Base-by-base conservation (phyloP, 2,329 filamentous ascomycete genomes). In the Calycina herbarum region DNA sequence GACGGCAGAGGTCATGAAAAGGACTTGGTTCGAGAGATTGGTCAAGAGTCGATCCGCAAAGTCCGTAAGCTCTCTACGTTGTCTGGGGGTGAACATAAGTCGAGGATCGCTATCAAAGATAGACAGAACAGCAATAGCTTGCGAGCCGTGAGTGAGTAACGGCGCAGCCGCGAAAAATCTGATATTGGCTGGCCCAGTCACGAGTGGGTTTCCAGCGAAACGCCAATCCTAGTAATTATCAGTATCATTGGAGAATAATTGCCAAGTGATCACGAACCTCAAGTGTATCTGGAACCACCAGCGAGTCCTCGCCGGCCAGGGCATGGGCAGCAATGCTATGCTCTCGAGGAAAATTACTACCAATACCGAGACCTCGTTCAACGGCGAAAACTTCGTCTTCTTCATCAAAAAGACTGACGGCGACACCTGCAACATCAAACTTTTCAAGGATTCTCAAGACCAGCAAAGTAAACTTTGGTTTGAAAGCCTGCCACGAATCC, bases 101-200 rank as follows among this genome's bases (percentile, higher is more conserved):
- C 74, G 67, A 11, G 75, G 75, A 17, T 70, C 45, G 6, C 67
- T 70, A 59, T 71, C 68, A 59, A 74, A 76, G 7, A 78, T 67
- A 7, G 74, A 70, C 59, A 78, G 72, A 5, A 76, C 74, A 4
- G 74, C 77, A 38, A 77, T 67, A 15, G 69, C 67, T 35, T 71
- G 68, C 59, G 74, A 74, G 59, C 72, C 72, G 24, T 69, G 59
- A 35, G 73, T 73, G 15, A 77, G 64, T 42, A 79, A 68, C 7
- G 77, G 77, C 29, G 75, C 75, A 11, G 74, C 77, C n/a, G 75
- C 77, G 54, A 77, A 78, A 63, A 79, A 79, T 4, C 75, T 72
- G 54, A 78, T 75, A 5, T 72, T 64, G 24, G 75, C 71, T 6
- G 61, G 61, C 5, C 62, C 66, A 24, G 61, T 65, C 1, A 78